Evolutionary conservation across 768 basidiomycete species (phyloP).

Genomic region (Pisolithus albus): DNA sequence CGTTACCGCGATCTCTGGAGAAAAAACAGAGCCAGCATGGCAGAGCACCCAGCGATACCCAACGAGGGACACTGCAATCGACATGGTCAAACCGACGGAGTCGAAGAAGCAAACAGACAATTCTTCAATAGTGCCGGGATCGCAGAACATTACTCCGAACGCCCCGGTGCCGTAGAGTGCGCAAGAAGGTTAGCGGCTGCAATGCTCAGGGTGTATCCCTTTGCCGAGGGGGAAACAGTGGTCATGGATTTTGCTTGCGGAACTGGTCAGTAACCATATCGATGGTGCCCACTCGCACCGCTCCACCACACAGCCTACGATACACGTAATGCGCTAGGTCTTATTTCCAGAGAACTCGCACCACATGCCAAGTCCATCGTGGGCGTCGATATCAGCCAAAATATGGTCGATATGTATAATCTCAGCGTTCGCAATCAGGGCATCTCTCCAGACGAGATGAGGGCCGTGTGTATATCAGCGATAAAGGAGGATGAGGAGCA

Average conservation of each 20-base stretch:
- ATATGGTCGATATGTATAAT: slow-evolving; percentile 64
- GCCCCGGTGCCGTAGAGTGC: slow-evolving; percentile 11
- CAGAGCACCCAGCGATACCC: too few species aligned
- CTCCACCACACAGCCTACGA: not conserved
- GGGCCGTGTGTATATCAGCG: slow-evolving; percentile 43
- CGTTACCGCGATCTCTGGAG: too few species aligned
- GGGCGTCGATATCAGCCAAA: slow-evolving; percentile 72
- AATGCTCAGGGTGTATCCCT: slow-evolving; percentile 34
- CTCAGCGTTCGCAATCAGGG: slow-evolving; percentile 51
- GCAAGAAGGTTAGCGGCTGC: slow-evolving; percentile 19
- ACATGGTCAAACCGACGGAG: not conserved
- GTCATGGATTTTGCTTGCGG: slow-evolving; percentile 76
- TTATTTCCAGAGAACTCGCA: slow-evolving; percentile 55
- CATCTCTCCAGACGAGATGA: slow-evolving; percentile 59
- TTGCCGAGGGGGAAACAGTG: slow-evolving; percentile 49
- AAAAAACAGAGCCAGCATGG: not conserved
- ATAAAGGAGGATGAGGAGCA: slow-evolving; percentile 42
- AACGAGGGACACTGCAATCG: not conserved
- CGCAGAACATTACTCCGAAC: slow-evolving; percentile 21
- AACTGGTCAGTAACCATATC: slow-evolving; percentile 37
- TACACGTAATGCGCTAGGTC: slow-evolving; percentile 34
- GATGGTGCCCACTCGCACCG: too few species aligned
- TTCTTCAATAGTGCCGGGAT: slow-evolving; percentile 17
- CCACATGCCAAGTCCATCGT: slow-evolving; percentile 55
- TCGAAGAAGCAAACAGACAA: slow-evolving; percentile 20